A percentile compares a stretch with the other conserved stretches of the same genome.
Evolutionary conservation across 805 yeast species (phyloP).

Genomic region (Schizosaccharomyces japonicus): DNA sequence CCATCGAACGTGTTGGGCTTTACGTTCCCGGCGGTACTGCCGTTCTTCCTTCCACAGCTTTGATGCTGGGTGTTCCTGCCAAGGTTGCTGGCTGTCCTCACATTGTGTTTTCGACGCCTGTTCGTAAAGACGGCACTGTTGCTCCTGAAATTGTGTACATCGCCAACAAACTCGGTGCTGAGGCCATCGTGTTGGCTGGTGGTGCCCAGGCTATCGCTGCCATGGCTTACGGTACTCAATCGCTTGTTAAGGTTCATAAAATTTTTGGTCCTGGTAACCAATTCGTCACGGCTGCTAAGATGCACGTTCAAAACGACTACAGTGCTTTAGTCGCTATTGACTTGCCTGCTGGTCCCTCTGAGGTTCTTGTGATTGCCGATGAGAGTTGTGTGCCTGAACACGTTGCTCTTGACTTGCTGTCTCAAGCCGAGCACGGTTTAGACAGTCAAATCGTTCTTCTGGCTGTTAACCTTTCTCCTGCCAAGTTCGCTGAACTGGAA

Average conservation of each 20-base stretch:
- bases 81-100: conserved; percentile 90
- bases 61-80: conserved; percentile 97
- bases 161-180: conserved; percentile 86
- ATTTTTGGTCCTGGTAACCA: conserved; percentile 98
- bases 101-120: conserved; percentile 85
- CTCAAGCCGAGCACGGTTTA: conserved; percentile 97
- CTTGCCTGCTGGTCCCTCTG: conserved; percentile 99
- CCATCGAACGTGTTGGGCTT: conserved; percentile 82
- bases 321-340: conserved; percentile 88
- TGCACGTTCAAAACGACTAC: conserved; percentile 88
- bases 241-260: conserved; percentile 83
- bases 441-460: conserved; percentile 90
- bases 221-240: conserved; percentile 92
- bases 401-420: conserved; percentile 85
- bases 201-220: conserved; percentile 99
- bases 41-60: conserved; percentile 86
- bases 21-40: conserved; percentile 99
- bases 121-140: conserved; percentile 71
- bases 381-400: conserved; percentile 71
- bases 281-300: conserved; percentile 96
- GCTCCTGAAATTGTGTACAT: conserved; percentile 96
- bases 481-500: conserved; percentile 45
- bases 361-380: conserved; percentile 85
- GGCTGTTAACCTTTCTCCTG: conserved; percentile 45
- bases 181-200: conserved; percentile 78